Conservation (phyloP, 2,329 filamentous ascomycete genomes). For the Microascus cirrosus region DNA sequence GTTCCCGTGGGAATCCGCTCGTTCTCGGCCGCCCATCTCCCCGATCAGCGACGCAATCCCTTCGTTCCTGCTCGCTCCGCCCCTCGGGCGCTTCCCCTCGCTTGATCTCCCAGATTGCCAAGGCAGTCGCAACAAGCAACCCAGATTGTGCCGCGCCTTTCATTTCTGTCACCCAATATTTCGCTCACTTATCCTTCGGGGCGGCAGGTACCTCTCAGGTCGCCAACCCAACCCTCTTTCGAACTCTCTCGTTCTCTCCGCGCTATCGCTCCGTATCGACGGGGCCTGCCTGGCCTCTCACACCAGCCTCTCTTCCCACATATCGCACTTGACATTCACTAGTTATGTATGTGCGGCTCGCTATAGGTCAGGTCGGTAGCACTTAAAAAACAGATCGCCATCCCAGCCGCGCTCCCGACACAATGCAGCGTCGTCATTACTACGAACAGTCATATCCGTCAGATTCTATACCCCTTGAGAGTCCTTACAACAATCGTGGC, state of each 20-base stretch:
- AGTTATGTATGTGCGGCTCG: neutral
- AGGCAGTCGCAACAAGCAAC: neutral
- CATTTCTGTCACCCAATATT: neutral
- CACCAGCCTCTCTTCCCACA: neutral
- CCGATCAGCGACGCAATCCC: neutral
- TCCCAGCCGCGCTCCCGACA: conserved; percentile 2
- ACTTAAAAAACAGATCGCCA: conserved; percentile 3
- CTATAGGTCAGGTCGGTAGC: conserved; percentile 1
- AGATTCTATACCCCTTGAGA: conserved; percentile 5
- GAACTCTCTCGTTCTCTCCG: neutral
- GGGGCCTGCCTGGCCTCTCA: neutral
- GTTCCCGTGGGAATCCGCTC: neutral
- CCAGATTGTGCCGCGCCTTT: neutral
- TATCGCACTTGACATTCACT: neutral
- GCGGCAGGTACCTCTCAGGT: neutral
- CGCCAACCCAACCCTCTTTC: neutral
- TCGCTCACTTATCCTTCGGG: neutral
- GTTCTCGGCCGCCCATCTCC: neutral
- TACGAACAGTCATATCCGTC: conserved; percentile 6
- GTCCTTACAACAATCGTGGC: conserved; percentile 3
- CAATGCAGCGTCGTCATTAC: conserved; percentile 10
- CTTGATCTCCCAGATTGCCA: conserved; percentile 3
- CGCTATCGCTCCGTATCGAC: neutral
- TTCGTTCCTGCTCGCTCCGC: neutral
- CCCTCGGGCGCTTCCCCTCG: neutral